These are phyloP conservation scores for Boletus coccyginus DNA, from an alignment of 768 basidiomycete genomes.

Conservation along the genomic window DNA sequence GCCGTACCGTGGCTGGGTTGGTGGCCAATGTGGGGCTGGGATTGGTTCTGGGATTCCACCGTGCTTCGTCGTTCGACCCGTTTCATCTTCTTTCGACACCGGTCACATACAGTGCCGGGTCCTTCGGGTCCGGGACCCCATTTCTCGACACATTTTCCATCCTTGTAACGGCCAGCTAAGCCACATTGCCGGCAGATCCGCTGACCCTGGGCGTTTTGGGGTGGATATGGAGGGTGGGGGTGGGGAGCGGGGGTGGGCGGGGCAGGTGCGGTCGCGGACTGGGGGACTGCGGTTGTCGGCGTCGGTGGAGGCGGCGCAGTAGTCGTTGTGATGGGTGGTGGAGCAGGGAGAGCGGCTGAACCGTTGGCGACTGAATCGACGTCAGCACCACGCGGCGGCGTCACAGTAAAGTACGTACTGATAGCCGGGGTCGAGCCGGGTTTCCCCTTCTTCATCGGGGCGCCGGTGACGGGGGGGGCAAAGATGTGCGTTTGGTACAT, in stretches of 20 bases:
- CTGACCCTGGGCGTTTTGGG: constrained; percentile 59
- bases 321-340: constrained; percentile 13
- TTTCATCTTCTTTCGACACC: constrained; percentile 88
- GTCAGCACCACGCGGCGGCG: constrained; percentile 14
- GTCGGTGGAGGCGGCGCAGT: constrained; percentile 15
- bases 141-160: constrained; percentile 83
- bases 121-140: constrained; percentile 86
- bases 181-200: constrained; percentile 78
- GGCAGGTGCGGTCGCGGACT: not conserved
- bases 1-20: constrained; percentile 4
- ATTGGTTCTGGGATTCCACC: constrained; percentile 41
- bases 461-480: constrained; percentile 69
- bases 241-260: not conserved
- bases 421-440: constrained; percentile 25
- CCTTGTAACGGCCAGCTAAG: constrained; percentile 72
- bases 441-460: constrained; percentile 67
- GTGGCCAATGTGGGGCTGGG: constrained; percentile 16
- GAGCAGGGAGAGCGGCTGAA: constrained; percentile 14
- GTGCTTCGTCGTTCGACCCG: constrained; percentile 74
- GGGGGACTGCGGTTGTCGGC: constrained; percentile 11
- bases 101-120: constrained; percentile 80
- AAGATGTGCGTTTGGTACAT: constrained; percentile 68
- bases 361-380: constrained; percentile 18
- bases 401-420: constrained; percentile 17
- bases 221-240: constrained; percentile 22